These are phyloP conservation scores for Diutina mesorugosa DNA, from an alignment of 1,139 yeast species.

Conservation along the genomic window DNA sequence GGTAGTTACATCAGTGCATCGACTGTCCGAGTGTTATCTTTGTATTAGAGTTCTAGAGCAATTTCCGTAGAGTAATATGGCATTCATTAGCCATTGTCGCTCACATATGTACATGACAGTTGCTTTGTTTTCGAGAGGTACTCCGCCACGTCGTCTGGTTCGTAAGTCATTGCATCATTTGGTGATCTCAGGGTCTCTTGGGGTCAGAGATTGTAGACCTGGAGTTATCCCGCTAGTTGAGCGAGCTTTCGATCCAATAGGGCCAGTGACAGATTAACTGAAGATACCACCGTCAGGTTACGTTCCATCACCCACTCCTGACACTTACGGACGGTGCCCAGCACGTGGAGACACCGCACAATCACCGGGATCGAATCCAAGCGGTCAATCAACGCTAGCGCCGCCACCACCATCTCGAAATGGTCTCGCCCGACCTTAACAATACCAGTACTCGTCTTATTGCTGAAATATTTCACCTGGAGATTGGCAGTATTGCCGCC, in stretches of 20 bases:
- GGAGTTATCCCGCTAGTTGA: neutral
- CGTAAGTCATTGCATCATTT: no score
- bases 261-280: neutral
- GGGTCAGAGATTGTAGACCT: no score
- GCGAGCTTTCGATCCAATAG: neutral
- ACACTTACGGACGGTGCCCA: constrained; percentile 84
- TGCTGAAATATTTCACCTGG: constrained; percentile 70
- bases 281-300: constrained; percentile 10
- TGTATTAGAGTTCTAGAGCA: no score
- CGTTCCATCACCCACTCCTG: constrained; percentile 51
- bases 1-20: no score
- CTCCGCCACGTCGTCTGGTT: no score
- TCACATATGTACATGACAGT: no score
- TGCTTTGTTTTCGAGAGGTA: no score
- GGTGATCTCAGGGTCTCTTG: no score
- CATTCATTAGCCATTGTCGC: no score
- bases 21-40: no score
- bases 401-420: constrained; percentile 51
- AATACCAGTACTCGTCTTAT: constrained; percentile 75
- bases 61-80: no score
- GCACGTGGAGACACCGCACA: constrained; percentile 52
- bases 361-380: constrained; percentile 43
- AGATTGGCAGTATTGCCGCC: constrained; percentile 53
- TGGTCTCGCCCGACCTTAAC: constrained; percentile 63
- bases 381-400: constrained; percentile 48